A percentile compares a stretch with the other conserved stretches of the same genome.
Conservation (phyloP, 2,329 filamentous ascomycete genomes). For the Trematosphaeria pertusa region DNA sequence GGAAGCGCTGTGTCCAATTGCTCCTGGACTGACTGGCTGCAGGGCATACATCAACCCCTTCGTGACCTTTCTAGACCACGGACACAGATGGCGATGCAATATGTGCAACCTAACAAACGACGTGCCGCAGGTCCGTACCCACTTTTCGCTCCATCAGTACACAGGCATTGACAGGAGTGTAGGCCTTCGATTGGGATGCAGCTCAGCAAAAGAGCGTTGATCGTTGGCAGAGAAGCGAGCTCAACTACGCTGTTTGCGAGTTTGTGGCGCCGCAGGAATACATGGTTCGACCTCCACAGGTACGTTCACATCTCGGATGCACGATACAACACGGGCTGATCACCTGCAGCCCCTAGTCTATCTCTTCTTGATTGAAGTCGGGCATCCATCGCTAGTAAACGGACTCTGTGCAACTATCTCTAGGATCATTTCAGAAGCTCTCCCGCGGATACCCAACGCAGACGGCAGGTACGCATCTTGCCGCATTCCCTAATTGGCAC, state of each 20-base stretch:
- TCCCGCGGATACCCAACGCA: slow-evolving; percentile 97
- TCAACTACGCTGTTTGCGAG: slow-evolving; percentile 96
- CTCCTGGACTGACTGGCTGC: not conserved
- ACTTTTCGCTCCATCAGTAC: not conserved
- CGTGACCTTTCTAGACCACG: slow-evolving; percentile 94
- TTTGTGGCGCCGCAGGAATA: slow-evolving; percentile 99
- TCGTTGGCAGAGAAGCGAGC: slow-evolving; percentile 87
- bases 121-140: slow-evolving; percentile 72
- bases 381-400: slow-evolving; percentile 86
- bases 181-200: slow-evolving; percentile 95
- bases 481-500: not conserved
- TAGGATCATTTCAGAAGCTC: slow-evolving; percentile 90
- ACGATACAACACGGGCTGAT: slow-evolving; percentile 20
- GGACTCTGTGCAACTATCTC: slow-evolving; percentile 92
- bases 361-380: slow-evolving; percentile 93
- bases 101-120: slow-evolving; percentile 99
- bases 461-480: slow-evolving; percentile 63
- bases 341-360: slow-evolving; percentile 83
- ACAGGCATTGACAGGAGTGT: not conserved
- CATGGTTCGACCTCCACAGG: slow-evolving; percentile 97
- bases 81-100: slow-evolving; percentile 98
- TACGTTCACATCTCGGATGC: slow-evolving; percentile 46
- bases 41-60: slow-evolving; percentile 94
- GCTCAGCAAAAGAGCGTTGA: slow-evolving; percentile 90
- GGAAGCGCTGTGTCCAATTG: not conserved